Evolutionary conservation across 202 grass and related monocot genomes (phyloP).

Genomic region (Hordeum pubiflorum): DNA sequence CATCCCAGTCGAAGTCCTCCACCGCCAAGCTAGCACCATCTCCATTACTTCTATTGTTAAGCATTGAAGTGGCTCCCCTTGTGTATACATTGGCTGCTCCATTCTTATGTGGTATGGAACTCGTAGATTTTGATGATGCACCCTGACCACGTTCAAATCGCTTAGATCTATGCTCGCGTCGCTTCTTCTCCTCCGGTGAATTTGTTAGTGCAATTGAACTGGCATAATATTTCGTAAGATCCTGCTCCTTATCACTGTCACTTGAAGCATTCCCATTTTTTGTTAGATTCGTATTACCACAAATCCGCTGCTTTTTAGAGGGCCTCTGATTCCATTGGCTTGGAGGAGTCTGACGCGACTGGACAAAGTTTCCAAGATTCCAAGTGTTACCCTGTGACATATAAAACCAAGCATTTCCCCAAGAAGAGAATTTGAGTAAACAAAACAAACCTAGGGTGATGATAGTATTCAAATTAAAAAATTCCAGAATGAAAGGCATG

Average conservation of each 20-base stretch:
- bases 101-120: constrained; percentile 24
- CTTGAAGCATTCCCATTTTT: constrained; percentile 54
- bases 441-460: neutral
- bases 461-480: neutral
- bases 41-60: constrained; percentile 48
- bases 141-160: constrained; percentile 67
- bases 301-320: constrained; percentile 36
- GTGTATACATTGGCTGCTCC: constrained; percentile 24
- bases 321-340: constrained; percentile 35
- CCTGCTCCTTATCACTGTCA: constrained; percentile 61
- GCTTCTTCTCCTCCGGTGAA: constrained; percentile 79
- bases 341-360: constrained; percentile 25
- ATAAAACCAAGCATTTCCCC: neutral
- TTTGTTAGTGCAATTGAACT: constrained; percentile 49
- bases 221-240: constrained; percentile 57
- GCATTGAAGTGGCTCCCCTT: constrained; percentile 42
- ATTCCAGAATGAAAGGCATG: neutral
- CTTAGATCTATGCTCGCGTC: constrained; percentile 64
- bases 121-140: constrained; percentile 28
- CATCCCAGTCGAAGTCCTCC: constrained; percentile 93
- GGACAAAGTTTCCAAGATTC: constrained; percentile 32
- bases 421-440: constrained; percentile 10
- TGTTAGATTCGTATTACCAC: constrained; percentile 27
- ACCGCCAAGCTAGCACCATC: constrained; percentile 43
- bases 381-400: constrained; percentile 39